Evolutionary conservation across 371 early-diverging fungal species (phyloP).

Genomic region (Parasitella parasitica): DNA sequence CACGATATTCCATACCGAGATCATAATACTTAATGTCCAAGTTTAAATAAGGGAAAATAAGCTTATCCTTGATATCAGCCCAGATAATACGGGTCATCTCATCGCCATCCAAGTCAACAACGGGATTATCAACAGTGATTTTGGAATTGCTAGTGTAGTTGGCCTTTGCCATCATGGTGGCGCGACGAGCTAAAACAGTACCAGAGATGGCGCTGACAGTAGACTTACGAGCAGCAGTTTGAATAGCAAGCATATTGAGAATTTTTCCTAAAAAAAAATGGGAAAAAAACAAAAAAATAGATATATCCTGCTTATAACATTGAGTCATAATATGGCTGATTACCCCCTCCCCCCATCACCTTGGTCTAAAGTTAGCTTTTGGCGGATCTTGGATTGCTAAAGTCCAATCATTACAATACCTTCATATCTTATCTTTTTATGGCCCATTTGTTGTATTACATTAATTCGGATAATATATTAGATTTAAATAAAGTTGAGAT

Average conservation of each 20-base stretch:
- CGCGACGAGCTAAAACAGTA: constrained; percentile 14
- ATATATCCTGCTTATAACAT: neutral
- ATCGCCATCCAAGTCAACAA: constrained; percentile 94
- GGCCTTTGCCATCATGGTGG: constrained; percentile 6
- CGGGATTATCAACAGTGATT: constrained; percentile 76
- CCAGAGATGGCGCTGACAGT: neutral
- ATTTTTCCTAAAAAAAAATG: neutral
- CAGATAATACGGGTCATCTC: constrained; percentile 98
- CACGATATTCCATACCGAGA: constrained; percentile 90
- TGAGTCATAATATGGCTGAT: neutral
- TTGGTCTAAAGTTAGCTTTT: too few relatives aligned
- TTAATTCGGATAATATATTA: neutral
- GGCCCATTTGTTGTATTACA: neutral
- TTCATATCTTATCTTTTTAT: neutral
- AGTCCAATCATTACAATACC: neutral
- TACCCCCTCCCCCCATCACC: neutral
- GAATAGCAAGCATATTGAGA: constrained; percentile 19
- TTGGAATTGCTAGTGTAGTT: constrained; percentile 49
- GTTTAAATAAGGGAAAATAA: constrained; percentile 86
- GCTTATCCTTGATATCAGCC: constrained; percentile 90
- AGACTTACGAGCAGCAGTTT: constrained; percentile 21
- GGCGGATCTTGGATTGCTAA: neutral
- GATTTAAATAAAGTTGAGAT: neutral
- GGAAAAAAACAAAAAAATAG: neutral
- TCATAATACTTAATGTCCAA: constrained; percentile 92